phyloP scores from a whole-genome alignment of 116 monocot genomes.

The Iris pallida region DNA sequence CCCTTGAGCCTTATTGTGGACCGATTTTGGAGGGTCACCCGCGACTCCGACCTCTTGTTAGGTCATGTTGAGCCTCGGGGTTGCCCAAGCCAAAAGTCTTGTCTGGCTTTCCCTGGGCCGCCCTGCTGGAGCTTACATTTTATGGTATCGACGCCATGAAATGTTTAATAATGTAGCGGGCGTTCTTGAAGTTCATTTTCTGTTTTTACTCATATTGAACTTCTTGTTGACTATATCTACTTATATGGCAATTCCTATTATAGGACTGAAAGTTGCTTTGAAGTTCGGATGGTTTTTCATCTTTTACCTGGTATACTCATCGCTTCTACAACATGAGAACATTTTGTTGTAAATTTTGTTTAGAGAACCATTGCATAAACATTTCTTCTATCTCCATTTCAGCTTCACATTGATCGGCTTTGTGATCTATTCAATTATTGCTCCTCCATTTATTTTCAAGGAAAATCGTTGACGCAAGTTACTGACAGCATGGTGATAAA shows the following conservation, averaged over 20 bases:
- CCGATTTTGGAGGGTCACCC: too few species aligned
- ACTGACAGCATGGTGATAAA: background rate
- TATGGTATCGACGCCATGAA: slow-evolving; percentile 57
- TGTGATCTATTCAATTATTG: slow-evolving; percentile 72
- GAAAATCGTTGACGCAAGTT: slow-evolving; percentile 88
- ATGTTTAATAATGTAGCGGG: slow-evolving; percentile 7
- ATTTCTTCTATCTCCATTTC: background rate
- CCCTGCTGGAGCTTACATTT: slow-evolving; percentile 44
- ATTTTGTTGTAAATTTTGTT: too few species aligned
- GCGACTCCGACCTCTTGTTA: too few species aligned
- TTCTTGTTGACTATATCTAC: background rate
- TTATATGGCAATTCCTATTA: slow-evolving; percentile 7
- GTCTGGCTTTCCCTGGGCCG: too few species aligned
- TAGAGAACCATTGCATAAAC: too few species aligned
- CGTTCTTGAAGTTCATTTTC: too few species aligned
- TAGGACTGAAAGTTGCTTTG: slow-evolving; percentile 93
- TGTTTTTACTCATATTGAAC: too few species aligned
- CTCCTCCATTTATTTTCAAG: slow-evolving; percentile 85
- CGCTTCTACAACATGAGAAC: too few species aligned
- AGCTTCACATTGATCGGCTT: slow-evolving; percentile 89
- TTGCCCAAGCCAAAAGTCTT: too few species aligned
- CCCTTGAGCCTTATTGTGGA: too few species aligned
- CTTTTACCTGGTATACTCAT: slow-evolving; percentile 61
- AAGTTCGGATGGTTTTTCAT: slow-evolving; percentile 92
- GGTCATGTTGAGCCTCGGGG: too few species aligned